Base-by-base conservation (phyloP, 306 rosid genomes). In the Dryas octopetala region DNA sequence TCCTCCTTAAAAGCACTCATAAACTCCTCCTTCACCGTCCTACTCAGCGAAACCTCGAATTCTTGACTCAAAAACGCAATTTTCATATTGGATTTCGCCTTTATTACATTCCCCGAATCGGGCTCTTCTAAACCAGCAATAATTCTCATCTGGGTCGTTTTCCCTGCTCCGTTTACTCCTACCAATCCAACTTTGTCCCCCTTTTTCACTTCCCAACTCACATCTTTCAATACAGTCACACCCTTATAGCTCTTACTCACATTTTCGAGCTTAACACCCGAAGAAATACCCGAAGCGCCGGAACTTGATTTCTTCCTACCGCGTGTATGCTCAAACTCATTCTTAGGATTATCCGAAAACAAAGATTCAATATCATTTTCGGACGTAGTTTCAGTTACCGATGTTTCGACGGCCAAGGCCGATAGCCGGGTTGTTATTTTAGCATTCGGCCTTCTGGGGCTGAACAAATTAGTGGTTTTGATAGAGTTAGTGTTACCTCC, bases 121-220 rank as follows among this genome's bases (percentile, higher is more conserved):
- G 98, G 90, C 51, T 95, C 96, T 62, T 95, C 98, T 23, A 87
- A 67, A 45, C 97, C 97, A 4, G 98, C 91, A 54, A 91, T 89
- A 43, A 91, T 90, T 70, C 97, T 84, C 97, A 95, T 89, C 82
- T 91, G 97, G 10, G 98, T 95, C 8, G 98, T 95, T 63, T 95
- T 91, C 40, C 98, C 98, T 4, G 98, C 97, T 9, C 98, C 97
- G 55, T 95, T 95, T 1, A 95, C 97, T 14, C 98, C 98, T 1
- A 95, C 98, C 73, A 95, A 65, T 28, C 98, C 98, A 58, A 91
- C 97, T 71, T 95, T 95, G 68, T 91, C 96, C 0, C 98, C 98
- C 46, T 84, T 95, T 48, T 95, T 95, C 67, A 95, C 98, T 73
- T 90, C 98, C 98, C 98, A 95, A 16, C 51, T 91, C 19, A 95